A percentile compares a stretch with the other conserved stretches of the same genome.
phyloP scores from a whole-genome alignment of 2,329 filamentous ascomycete genomes.

The Neofusicoccum umdonicola region DNA sequence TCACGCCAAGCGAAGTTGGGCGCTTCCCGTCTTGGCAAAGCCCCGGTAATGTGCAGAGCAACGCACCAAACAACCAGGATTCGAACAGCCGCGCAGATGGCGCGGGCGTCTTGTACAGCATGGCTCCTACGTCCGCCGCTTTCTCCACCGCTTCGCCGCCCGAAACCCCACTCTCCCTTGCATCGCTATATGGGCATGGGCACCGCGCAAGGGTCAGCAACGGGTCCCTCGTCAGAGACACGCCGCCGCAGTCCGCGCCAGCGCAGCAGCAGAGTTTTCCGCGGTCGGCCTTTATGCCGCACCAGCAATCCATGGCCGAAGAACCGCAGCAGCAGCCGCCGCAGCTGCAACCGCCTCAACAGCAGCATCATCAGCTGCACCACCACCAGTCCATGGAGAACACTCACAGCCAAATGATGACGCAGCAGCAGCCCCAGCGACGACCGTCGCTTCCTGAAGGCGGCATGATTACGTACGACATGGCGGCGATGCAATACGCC shows the following conservation, averaged over 20 bases:
- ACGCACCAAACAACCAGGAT: slow-evolving; percentile 21
- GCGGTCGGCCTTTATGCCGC: slow-evolving; percentile 3
- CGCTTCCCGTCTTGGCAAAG: slow-evolving; percentile 43
- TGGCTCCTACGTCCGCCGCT: slow-evolving; percentile 34
- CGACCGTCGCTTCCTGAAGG: slow-evolving; percentile 21
- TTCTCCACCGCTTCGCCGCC: slow-evolving; percentile 45
- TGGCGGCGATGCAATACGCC: slow-evolving; percentile 18
- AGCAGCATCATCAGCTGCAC: slow-evolving; percentile 2
- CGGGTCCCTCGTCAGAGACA: slow-evolving; percentile 40
- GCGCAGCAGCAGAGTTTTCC: slow-evolving; percentile 49
- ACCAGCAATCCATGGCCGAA: slow-evolving; percentile 36
- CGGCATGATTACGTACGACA: slow-evolving; percentile 5
- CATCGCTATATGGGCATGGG: background rate
- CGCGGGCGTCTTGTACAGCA: slow-evolving; percentile 34
- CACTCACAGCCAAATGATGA: background rate
- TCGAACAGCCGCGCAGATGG: slow-evolving; percentile 41
- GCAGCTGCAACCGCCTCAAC: background rate
- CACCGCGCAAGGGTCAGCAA: slow-evolving; percentile 7
- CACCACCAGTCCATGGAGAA: slow-evolving; percentile 8
- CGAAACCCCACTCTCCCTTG: slow-evolving; percentile 38
- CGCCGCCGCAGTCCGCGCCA: slow-evolving; percentile 51
- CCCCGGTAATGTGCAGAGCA: slow-evolving; percentile 22
- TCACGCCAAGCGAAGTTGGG: slow-evolving; percentile 44
- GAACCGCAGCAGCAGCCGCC: slow-evolving; percentile 23
- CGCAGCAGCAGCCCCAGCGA: background rate